Percentiles rank a stretch among this genome's conserved stretches.
phyloP scores from a whole-genome alignment of 768 basidiomycete genomes.

The Boletales sp. region DNA sequence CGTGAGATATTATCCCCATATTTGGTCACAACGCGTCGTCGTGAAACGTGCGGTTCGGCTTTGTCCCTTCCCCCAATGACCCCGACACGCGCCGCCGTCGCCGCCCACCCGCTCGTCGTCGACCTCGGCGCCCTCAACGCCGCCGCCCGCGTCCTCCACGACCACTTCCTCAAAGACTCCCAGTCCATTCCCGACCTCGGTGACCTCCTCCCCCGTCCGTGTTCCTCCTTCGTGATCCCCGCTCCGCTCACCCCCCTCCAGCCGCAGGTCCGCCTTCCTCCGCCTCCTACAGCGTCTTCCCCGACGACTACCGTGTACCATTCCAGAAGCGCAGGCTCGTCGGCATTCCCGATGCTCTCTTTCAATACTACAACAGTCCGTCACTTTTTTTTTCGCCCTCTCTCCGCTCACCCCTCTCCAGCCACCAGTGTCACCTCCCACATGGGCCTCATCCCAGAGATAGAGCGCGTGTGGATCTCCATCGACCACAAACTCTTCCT shows the following conservation, averaged over 20 bases:
- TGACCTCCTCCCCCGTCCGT: slow-evolving; percentile 64
- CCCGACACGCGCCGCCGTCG: no score
- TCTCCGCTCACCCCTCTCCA: slow-evolving; percentile 29
- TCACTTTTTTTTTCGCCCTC: slow-evolving; percentile 5
- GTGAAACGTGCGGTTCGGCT: no score
- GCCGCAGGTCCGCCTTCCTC: slow-evolving; percentile 66
- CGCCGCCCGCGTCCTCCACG: slow-evolving; percentile 65
- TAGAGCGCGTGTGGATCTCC: slow-evolving; percentile 93
- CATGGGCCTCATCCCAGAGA: slow-evolving; percentile 90
- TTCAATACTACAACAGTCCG: slow-evolving; percentile 75
- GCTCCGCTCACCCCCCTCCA: slow-evolving; percentile 25
- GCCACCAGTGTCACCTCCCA: slow-evolving; percentile 69
- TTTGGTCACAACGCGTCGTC: no score
- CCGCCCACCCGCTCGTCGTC: slow-evolving; percentile 30
- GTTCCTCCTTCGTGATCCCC: neutral
- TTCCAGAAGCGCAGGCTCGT: slow-evolving; percentile 76
- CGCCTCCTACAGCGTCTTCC: slow-evolving; percentile 73
- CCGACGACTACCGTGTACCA: slow-evolving; percentile 74
- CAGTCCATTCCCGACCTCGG: slow-evolving; percentile 74
- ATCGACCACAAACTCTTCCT: slow-evolving; percentile 92
- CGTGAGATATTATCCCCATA: no score
- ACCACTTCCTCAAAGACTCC: slow-evolving; percentile 68
- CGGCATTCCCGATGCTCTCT: slow-evolving; percentile 74
- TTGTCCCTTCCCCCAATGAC: no score
- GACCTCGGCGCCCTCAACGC: slow-evolving; percentile 62